These are phyloP conservation scores for Eurotiales sp. DNA, from an alignment of 2,329 filamentous ascomycete species.

Conservation along the genomic window DNA sequence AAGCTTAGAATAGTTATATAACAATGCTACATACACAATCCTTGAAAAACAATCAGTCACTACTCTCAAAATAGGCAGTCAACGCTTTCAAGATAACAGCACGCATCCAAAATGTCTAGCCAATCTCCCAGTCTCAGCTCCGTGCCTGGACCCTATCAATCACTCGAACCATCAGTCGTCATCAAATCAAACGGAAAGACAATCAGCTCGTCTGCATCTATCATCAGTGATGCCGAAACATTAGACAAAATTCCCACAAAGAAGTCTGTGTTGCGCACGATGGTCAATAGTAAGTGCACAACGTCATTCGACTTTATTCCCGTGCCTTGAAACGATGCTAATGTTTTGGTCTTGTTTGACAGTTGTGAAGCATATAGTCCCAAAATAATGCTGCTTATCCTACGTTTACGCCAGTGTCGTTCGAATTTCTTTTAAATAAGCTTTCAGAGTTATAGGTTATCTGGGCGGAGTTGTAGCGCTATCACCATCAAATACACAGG, in stretches of 20 bases:
- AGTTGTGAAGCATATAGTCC: slow-evolving; percentile 12
- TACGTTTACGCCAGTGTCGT: too few relatives aligned
- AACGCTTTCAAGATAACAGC: background rate
- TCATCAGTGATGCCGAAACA: slow-evolving; percentile 10
- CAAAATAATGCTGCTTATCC: background rate
- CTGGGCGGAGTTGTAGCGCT: too few relatives aligned
- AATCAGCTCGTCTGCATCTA: slow-evolving; percentile 6
- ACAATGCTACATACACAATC: too few relatives aligned
- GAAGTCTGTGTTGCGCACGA: background rate
- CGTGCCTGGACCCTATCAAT: slow-evolving; percentile 9
- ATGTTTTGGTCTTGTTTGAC: background rate
- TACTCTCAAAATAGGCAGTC: too few relatives aligned
- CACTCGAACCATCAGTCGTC: background rate
- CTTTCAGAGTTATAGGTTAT: too few relatives aligned
- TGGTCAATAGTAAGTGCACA: slow-evolving; percentile 3
- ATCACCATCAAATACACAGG: too few relatives aligned
- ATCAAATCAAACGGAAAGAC: too few relatives aligned
- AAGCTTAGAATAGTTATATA: too few relatives aligned
- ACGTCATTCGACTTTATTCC: too few relatives aligned
- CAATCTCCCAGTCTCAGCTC: slow-evolving; percentile 9
- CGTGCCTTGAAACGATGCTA: background rate
- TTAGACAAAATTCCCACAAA: background rate
- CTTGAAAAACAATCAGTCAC: background rate
- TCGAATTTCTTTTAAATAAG: too few relatives aligned
- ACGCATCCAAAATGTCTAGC: slow-evolving; percentile 3